A percentile compares a stretch with the other conserved stretches of the same genome.
Conservation (phyloP, 2,329 filamentous ascomycete genomes). For the Penicillium sp. region DNA sequence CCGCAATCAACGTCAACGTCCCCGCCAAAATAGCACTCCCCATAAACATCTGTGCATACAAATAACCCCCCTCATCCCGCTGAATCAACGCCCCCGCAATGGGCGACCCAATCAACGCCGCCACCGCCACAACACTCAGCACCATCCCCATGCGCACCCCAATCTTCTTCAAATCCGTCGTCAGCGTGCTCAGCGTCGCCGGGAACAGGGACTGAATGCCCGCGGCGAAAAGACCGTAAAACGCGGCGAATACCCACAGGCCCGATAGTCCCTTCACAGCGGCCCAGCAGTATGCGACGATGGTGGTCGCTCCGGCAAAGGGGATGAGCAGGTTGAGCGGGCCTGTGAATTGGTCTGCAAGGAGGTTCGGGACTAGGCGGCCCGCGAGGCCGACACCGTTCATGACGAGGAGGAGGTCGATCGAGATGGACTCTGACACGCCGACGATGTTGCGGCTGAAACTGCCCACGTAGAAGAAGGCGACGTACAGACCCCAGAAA, state of each 20-base stretch:
- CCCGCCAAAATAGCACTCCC: constrained; percentile 49
- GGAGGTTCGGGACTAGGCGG: constrained; percentile 58
- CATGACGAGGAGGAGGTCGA: constrained; percentile 65
- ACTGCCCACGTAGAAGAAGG: constrained; percentile 52
- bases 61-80: constrained; percentile 47
- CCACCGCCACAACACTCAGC: constrained; percentile 56
- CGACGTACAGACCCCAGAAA: constrained; percentile 58
- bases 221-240: constrained; percentile 66
- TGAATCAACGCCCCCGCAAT: constrained; percentile 57
- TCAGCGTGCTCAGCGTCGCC: constrained; percentile 59
- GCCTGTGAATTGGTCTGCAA: constrained; percentile 61
- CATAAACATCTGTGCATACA: constrained; percentile 56
- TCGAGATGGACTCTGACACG: constrained; percentile 48
- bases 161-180: constrained; percentile 54
- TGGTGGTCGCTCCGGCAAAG: constrained; percentile 43
- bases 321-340: constrained; percentile 64
- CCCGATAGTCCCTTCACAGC: constrained; percentile 52
- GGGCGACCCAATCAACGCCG: constrained; percentile 56
- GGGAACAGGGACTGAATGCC: constrained; percentile 69
- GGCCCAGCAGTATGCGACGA: constrained; percentile 59
- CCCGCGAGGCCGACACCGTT: constrained; percentile 64
- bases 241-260: constrained; percentile 63
- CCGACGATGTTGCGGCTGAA: constrained; percentile 44
- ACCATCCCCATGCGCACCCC: constrained; percentile 62
- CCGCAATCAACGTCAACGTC: constrained; percentile 42